Evolutionary conservation across 78 protist genomes (phyloP).

Genomic region (Parvularia atlantis): DNA sequence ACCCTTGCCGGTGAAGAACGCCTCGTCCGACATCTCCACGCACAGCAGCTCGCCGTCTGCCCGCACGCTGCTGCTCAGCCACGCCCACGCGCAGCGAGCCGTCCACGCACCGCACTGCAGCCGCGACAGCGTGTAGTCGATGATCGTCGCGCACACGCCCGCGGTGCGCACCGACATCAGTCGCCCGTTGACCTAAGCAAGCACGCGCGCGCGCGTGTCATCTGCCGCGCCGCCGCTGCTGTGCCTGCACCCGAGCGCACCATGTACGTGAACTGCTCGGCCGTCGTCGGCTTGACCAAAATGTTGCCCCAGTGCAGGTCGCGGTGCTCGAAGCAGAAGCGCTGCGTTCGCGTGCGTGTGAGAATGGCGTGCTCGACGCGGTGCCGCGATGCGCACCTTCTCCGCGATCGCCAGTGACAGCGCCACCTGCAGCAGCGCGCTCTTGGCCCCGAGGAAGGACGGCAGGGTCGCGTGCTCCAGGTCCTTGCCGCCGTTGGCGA

Average conservation of each 20-base stretch:
- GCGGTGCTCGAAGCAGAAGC: neutral
- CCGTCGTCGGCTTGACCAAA: neutral
- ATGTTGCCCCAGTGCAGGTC: conserved; percentile 8
- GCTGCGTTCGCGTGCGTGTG: too few relatives aligned
- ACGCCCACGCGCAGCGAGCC: too few relatives aligned
- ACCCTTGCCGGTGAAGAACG: neutral
- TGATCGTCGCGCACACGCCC: neutral
- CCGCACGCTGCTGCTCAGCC: neutral
- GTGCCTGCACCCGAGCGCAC: too few relatives aligned
- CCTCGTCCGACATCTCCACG: neutral
- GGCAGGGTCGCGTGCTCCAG: neutral
- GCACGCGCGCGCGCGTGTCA: too few relatives aligned
- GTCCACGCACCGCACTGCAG: neutral
- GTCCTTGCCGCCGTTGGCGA: neutral
- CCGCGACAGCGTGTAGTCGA: conserved; percentile 1
- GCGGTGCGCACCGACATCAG: neutral
- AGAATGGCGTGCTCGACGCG: too few relatives aligned
- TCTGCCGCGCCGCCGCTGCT: too few relatives aligned
- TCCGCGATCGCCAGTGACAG: neutral
- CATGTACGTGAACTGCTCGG: too few relatives aligned
- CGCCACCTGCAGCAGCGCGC: neutral
- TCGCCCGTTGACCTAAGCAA: too few relatives aligned
- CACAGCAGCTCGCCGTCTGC: too few relatives aligned
- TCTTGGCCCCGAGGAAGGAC: neutral
- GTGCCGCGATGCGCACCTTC: neutral